These are phyloP conservation scores for Kodamaea alishanica DNA, from an alignment of 1,139 yeast genomes.

Conservation along the genomic window DNA sequence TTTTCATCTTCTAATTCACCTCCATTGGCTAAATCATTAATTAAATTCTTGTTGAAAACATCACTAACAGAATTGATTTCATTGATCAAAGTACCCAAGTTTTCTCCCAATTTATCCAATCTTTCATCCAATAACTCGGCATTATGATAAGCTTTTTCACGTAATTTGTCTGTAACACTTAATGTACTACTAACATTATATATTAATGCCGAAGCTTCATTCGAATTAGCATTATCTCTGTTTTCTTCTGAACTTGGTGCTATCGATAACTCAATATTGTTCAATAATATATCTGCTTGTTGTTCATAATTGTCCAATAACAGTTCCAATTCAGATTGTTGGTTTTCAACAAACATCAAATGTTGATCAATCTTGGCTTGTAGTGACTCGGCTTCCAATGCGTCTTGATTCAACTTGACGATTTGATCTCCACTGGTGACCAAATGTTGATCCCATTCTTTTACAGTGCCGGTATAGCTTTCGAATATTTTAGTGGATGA, in stretches of 20 bases:
- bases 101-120: slow-evolving; percentile 70
- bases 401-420: slow-evolving; percentile 70
- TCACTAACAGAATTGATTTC: slow-evolving; percentile 88
- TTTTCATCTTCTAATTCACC: slow-evolving; percentile 19
- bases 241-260: slow-evolving; percentile 5
- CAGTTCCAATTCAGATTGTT: slow-evolving; percentile 85
- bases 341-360: slow-evolving; percentile 78
- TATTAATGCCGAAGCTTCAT: slow-evolving; percentile 10
- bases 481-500: slow-evolving; percentile 72
- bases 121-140: slow-evolving; percentile 86
- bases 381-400: slow-evolving; percentile 77
- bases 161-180: slow-evolving; percentile 69
- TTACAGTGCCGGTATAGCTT: slow-evolving; percentile 69
- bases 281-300: slow-evolving; percentile 66
- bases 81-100: slow-evolving; percentile 68
- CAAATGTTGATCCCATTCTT: slow-evolving; percentile 80
- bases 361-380: slow-evolving; percentile 87
- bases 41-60: slow-evolving; percentile 61
- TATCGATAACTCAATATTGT: slow-evolving; percentile 34
- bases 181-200: slow-evolving; percentile 19
- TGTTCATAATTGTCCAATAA: slow-evolving; percentile 81
- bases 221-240: slow-evolving; percentile 7
- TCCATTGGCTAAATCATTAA: slow-evolving; percentile 26
- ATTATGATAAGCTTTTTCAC: slow-evolving; percentile 84
- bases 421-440: slow-evolving; percentile 86